Evolutionary conservation across 352 stramenopile species (phyloP).

Genomic region (Phytophthora constricta): DNA sequence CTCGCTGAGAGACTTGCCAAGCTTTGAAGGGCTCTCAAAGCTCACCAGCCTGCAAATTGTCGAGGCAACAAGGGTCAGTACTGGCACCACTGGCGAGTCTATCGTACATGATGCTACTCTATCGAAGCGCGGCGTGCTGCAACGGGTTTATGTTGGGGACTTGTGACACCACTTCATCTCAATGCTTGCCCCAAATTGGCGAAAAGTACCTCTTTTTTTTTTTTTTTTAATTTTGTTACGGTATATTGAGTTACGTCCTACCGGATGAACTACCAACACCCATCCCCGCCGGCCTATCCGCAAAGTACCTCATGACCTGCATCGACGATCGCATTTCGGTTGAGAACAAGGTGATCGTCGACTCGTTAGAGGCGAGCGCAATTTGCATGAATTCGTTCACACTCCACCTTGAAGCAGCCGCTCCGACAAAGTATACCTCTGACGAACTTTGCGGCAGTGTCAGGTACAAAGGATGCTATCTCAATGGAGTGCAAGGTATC

Average conservation of each 20-base stretch:
- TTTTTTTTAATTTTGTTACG: no score
- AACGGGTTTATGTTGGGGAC: slow-evolving; percentile 38
- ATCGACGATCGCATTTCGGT: slow-evolving; percentile 21
- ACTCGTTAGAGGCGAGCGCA: slow-evolving; percentile 11
- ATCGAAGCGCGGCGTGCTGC: slow-evolving; percentile 40
- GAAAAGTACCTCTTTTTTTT: slow-evolving; percentile 31
- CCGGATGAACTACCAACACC: no score
- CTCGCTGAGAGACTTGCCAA: slow-evolving; percentile 32
- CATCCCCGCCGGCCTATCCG: no score
- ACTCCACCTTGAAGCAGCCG: slow-evolving; percentile 25
- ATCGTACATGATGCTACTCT: slow-evolving; percentile 27
- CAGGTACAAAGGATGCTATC: slow-evolving; percentile 39
- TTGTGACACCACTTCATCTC: slow-evolving; percentile 33
- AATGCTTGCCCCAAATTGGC: slow-evolving; percentile 28
- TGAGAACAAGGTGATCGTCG: slow-evolving; percentile 28
- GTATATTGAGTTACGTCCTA: no score
- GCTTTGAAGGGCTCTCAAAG: slow-evolving; percentile 29
- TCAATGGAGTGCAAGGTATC: slow-evolving; percentile 37
- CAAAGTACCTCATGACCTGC: slow-evolving; percentile 33
- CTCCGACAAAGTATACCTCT: slow-evolving; percentile 27
- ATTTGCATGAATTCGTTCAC: slow-evolving; percentile 27
- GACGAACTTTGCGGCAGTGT: slow-evolving; percentile 38
- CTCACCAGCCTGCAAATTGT: slow-evolving; percentile 33
- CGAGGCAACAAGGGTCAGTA: slow-evolving; percentile 20
- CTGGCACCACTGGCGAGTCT: slow-evolving; percentile 35